Evolutionary conservation across 1,284 basidiomycete species (phyloP).

Genomic region (Heterobasidion annosum): DNA sequence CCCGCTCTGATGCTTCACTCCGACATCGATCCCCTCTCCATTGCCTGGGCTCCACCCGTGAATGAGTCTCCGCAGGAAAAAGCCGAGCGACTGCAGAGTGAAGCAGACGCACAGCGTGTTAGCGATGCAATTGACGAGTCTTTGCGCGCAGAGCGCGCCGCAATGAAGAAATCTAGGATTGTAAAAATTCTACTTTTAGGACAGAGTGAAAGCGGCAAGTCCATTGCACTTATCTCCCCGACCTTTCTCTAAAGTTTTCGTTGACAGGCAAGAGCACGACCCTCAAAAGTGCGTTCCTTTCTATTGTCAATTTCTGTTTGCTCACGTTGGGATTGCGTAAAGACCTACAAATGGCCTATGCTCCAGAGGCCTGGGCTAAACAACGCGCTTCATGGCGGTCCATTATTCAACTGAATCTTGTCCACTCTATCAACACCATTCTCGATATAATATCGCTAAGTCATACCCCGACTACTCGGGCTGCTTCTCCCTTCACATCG

Average conservation of each 20-base stretch:
- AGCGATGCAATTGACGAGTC: conserved; percentile 66
- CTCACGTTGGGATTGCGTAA: neutral
- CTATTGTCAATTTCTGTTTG: conserved; percentile 13
- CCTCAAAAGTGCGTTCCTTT: conserved; percentile 41
- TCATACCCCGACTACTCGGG: neutral
- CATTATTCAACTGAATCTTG: conserved; percentile 56
- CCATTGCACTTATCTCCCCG: no score
- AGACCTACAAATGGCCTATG: conserved; percentile 33
- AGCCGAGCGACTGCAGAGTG: conserved; percentile 40
- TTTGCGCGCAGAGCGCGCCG: conserved; percentile 42
- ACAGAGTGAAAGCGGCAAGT: conserved; percentile 19
- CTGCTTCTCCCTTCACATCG: neutral
- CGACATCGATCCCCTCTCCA: conserved; percentile 45
- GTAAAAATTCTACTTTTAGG: conserved; percentile 56
- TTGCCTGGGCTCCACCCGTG: conserved; percentile 46
- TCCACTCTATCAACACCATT: conserved; percentile 48
- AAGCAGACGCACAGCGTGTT: conserved; percentile 47
- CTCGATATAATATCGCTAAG: conserved; percentile 35
- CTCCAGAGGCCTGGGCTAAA: conserved; percentile 37
- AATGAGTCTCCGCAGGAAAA: conserved; percentile 47
- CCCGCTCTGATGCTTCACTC: neutral
- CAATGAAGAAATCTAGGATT: conserved; percentile 39
- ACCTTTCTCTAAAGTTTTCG: no score
- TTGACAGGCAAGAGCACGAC: conserved; percentile 51
- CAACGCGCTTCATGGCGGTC: conserved; percentile 54